Evolutionary conservation across 352 stramenopile species (phyloP), one percentile per base, ranked within the genome.

Genomic region (Phytopythium boreale): DNA sequence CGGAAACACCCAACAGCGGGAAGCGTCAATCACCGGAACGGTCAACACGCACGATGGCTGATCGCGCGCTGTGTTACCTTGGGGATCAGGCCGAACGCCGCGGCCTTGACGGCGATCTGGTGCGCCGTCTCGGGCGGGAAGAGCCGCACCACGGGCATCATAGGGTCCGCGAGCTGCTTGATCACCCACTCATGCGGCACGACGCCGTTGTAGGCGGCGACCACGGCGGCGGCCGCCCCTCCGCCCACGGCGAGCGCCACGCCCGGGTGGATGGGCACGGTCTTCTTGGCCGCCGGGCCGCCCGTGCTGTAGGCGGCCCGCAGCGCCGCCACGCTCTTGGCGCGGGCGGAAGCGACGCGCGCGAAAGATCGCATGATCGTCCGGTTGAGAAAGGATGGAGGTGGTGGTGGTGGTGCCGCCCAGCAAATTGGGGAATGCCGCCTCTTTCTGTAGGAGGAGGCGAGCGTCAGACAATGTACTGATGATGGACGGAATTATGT

Each of bases 61-160:
- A 52, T 17, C 22, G 14, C 24, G 4, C 37, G 2, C 50, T 22
- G 57, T 36, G 60, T 22, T 17, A 81, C 76, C 73, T 81, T 87
- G n/a, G 89, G 89, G 20, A 71, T 70, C 41, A 97, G 66, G 4
- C 89, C 88, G 29, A 95, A 74, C 41, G 88, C 76, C 2, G 89
- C 77, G 17, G 79, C 79, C 68, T 91, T 84, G 63, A 98, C 84
- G 31, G 87, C 89, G 36, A 96, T 63, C 39, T 85, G 72, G 66
- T 98, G 93, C 6, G 90, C 88, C 24, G 74, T 89, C 75, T 98
- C 93, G 5, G 89, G 77, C 56, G 97, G 90, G 31, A 96, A 78
- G 34, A 90, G 64, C 17, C 87, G 80, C 60, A 93, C 69, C 8
- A 91, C 60, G n/a, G 87, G 87, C 87, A 95, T 93, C 66, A 93